Percentiles rank a stretch among this genome's conserved stretches.
phyloP scores from a whole-genome alignment of 805 yeast genomes.

The Lipomyces yamanashiensis region DNA sequence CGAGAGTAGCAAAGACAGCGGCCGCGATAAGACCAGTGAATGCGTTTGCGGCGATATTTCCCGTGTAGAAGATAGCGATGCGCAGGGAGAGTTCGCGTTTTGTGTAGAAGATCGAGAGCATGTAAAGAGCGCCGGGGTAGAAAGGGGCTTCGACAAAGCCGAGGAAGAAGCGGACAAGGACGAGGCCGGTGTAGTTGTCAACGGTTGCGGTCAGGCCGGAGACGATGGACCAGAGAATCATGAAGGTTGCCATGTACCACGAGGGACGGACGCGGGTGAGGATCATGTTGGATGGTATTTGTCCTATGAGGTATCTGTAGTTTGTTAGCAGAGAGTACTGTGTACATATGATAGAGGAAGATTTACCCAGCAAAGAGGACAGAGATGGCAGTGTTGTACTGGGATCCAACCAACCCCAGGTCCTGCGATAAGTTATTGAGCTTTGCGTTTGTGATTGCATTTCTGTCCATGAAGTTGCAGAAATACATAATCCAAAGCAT shows the following conservation, averaged over 20 bases:
- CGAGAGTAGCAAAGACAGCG: constrained; percentile 52
- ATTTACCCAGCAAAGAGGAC: constrained; percentile 50
- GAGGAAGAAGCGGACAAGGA: constrained; percentile 44
- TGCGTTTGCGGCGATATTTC: constrained; percentile 57
- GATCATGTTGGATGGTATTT: constrained; percentile 33
- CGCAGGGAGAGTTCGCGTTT: constrained; percentile 50
- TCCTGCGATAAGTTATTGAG: constrained; percentile 51
- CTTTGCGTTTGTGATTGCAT: constrained; percentile 54
- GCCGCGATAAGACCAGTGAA: constrained; percentile 58
- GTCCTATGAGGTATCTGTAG: constrained; percentile 21
- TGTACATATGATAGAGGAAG: background rate
- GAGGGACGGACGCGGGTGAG: constrained; percentile 45
- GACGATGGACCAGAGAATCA: constrained; percentile 52
- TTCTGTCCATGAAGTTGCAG: constrained; percentile 50
- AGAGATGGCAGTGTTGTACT: constrained; percentile 52
- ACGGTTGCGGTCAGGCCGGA: constrained; percentile 39
- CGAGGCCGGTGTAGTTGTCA: constrained; percentile 45
- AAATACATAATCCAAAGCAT: constrained; percentile 57
- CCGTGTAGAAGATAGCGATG: constrained; percentile 48
- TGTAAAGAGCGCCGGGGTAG: constrained; percentile 47
- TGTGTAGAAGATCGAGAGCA: constrained; percentile 48
- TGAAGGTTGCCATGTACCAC: constrained; percentile 42
- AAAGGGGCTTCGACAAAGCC: constrained; percentile 49
- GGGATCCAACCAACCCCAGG: constrained; percentile 48
- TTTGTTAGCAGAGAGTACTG: background rate